Conservation (phyloP, 306 rosid genomes). For the Vigna angularis region DNA sequence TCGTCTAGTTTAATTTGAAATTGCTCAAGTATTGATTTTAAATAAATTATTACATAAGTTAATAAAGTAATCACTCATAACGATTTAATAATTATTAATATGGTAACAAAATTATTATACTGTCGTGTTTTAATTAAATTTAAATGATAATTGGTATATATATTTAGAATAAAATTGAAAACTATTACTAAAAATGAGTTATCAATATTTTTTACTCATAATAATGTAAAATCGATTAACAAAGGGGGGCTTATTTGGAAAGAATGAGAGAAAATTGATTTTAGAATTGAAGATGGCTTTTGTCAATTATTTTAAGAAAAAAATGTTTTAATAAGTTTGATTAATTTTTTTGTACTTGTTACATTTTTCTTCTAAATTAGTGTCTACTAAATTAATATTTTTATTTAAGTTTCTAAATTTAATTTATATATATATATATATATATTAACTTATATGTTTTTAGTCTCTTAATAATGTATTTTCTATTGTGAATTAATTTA, state of each 20-base stretch:
- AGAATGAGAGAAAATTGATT: not conserved
- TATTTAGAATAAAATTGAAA: not conserved
- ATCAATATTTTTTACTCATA: not conserved
- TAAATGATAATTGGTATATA: not conserved
- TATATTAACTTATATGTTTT: no score
- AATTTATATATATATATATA: no score
- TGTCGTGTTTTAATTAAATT: not conserved
- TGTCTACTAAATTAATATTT: no score
- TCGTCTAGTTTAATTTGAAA: not conserved
- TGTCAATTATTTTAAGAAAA: no score
- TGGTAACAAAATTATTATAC: not conserved
- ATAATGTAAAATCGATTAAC: no score
- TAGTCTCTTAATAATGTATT: no score
- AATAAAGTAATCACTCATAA: not conserved
- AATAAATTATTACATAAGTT: not conserved
- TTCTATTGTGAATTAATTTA: no score
- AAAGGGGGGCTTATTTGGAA: not conserved
- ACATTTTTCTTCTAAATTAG: no score
- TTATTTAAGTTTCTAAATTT: no score
- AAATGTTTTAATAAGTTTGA: no score
- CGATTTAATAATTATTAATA: not conserved
- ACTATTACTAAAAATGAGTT: not conserved
- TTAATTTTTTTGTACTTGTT: no score
- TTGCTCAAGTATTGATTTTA: not conserved
- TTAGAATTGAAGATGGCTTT: not conserved